A percentile compares a stretch with the other conserved stretches of the same genome.
These are phyloP conservation scores for Euryodendron excelsum DNA, from an alignment of 148 eudicot genomes.

Conservation along the genomic window DNA sequence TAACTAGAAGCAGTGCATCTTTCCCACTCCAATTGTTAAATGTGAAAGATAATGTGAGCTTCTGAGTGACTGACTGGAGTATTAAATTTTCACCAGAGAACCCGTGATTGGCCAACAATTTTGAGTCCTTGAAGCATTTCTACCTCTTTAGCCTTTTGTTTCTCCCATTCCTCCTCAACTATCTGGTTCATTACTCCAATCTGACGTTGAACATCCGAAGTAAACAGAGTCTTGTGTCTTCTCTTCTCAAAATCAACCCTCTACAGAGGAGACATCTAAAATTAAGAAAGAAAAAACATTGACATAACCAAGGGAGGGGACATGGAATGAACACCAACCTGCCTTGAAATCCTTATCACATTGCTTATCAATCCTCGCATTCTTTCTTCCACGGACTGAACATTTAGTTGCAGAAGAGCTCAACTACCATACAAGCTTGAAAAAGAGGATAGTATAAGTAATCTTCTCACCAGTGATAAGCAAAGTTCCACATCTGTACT, in stretches of 20 bases:
- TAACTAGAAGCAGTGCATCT: too few species aligned
- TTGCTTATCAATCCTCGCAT: slow-evolving; percentile 20
- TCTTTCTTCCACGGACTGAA: slow-evolving; percentile 13
- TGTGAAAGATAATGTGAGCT: too few species aligned
- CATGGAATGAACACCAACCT: neutral
- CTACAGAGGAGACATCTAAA: neutral
- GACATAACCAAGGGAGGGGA: neutral
- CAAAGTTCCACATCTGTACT: slow-evolving; percentile 17
- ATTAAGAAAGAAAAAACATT: neutral
- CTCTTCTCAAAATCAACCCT: slow-evolving; percentile 18
- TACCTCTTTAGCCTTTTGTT: too few species aligned
- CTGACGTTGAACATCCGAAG: too few species aligned
- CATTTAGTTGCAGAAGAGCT: neutral
- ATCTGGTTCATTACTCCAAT: too few species aligned
- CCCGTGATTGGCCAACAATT: too few species aligned
- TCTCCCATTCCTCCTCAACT: too few species aligned
- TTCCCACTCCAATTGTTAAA: too few species aligned
- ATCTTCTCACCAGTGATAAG: slow-evolving; percentile 20
- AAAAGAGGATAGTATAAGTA: neutral
- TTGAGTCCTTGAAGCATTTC: too few species aligned
- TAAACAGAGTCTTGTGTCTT: neutral
- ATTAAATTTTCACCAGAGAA: too few species aligned
- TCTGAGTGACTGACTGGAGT: too few species aligned
- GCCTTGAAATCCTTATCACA: slow-evolving; percentile 16
- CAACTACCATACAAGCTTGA: neutral